Evolutionary conservation across 208 protist genomes (phyloP), one percentile per base, ranked within the genome.

Genomic region (Trypanosoma theileri): DNA sequence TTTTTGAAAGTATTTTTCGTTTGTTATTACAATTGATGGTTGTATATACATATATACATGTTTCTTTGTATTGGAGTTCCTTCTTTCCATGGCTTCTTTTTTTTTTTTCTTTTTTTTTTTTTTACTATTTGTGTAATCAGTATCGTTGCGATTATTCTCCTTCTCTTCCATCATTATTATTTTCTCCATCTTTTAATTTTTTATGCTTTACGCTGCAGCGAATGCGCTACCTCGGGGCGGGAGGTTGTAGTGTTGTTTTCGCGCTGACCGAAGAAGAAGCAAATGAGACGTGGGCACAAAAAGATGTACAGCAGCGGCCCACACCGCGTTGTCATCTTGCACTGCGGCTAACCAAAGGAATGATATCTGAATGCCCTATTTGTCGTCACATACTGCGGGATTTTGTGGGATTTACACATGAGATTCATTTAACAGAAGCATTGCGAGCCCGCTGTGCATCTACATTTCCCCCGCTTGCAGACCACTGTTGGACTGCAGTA

Each of bases 231-330:
- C 60, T 68, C 17, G 69, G 69, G 4, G 14, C 35, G 7, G 69
- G 69, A 31, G 16, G 59, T 7, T 68, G 69, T 48, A 75, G 69
- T 55, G 55, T 51, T 51, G 69, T 75, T 1, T 69, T 69, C n/a
- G 35, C 69, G 3, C 54, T 75, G 13, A 55, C 61, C 1, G 60
- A 66, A 14, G 61, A 75, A 16, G 68, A 59, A 31, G 44, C 21
- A 16, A 35, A 51, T n/a, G 42, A 28, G 8, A 19, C 40, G 28
- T 45, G 22, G n/a, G 19, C 17, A 0, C 31, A 13, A 59, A 22
- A n/a, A 6, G 16, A 59, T 16, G 24, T 16, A 17, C 11, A 3
- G 35, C 12, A 26, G 58, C 31, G 6, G 12, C 24, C 55, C 7
- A 8, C 11, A 17, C 31, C 69, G 22, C 26, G 7, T 0, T 22